Conservation (phyloP, 441 rosid genomes). For the Pelargonium fulgidum region DNA sequence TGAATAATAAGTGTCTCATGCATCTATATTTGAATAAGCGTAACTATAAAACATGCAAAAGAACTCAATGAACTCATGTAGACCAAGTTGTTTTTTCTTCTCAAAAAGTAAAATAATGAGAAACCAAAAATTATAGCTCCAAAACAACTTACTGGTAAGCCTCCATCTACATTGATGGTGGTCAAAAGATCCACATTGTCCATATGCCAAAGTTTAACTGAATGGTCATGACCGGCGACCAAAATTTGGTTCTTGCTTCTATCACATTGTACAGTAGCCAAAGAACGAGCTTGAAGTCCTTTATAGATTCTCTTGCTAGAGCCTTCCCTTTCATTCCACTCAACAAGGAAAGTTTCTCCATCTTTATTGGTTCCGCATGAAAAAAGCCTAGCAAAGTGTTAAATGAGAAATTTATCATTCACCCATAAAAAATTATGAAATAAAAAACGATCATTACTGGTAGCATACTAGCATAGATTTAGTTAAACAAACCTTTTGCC, state of each 20-base stretch:
- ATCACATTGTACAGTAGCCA: slow-evolving; percentile 62
- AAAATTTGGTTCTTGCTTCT: slow-evolving; percentile 64
- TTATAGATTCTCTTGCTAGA: slow-evolving; percentile 47
- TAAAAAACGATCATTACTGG: not conserved
- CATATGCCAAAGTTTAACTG: slow-evolving; percentile 68
- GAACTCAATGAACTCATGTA: slow-evolving; percentile 9
- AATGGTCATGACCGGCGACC: slow-evolving; percentile 67
- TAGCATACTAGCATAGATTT: not conserved
- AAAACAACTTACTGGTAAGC: slow-evolving; percentile 43
- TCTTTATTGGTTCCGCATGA: slow-evolving; percentile 76
- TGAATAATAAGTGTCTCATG: not conserved
- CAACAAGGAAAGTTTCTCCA: slow-evolving; percentile 66
- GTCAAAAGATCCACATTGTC: slow-evolving; percentile 42
- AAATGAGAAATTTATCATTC: too few relatives aligned
- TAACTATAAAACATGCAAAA: not conserved
- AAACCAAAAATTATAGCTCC: not conserved
- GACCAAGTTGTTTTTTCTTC: not conserved
- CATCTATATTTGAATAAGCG: not conserved
- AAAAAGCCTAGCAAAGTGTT: slow-evolving; percentile 39
- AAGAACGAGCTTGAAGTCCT: slow-evolving; percentile 61
- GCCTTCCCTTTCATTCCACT: slow-evolving; percentile 88
- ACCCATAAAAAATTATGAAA: slow-evolving; percentile 10
- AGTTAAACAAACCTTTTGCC: slow-evolving; percentile 48
- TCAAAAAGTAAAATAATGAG: not conserved
- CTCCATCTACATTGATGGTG: slow-evolving; percentile 57